phyloP scores from a whole-genome alignment of 805 yeast species.

The Sungouiella thailandica region DNA sequence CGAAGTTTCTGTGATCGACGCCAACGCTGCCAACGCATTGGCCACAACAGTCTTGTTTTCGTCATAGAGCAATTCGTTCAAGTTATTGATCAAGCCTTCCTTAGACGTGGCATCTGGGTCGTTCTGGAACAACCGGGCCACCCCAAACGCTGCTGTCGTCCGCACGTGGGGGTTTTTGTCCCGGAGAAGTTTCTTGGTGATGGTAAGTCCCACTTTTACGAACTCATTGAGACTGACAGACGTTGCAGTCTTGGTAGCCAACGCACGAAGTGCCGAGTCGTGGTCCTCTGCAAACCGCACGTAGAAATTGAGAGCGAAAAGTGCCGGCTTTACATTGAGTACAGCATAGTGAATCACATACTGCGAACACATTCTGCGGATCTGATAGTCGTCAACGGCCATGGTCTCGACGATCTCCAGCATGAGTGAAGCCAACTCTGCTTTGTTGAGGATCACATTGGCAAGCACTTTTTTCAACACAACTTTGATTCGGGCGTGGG shows the following conservation, averaged over 20 bases:
- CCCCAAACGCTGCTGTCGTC: constrained; percentile 64
- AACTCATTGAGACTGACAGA: constrained; percentile 54
- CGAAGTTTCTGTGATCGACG: constrained; percentile 56
- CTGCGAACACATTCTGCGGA: constrained; percentile 66
- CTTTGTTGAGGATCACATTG: constrained; percentile 76
- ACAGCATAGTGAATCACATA: constrained; percentile 59
- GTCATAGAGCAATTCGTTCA: constrained; percentile 55
- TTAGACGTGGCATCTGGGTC: constrained; percentile 43
- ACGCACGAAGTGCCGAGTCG: constrained; percentile 47
- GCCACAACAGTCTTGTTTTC: constrained; percentile 57
- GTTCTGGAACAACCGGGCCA: constrained; percentile 60
- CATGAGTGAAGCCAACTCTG: constrained; percentile 64
- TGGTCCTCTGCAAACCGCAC: constrained; percentile 46
- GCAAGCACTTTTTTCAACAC: constrained; percentile 70
- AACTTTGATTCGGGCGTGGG: constrained; percentile 30
- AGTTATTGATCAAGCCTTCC: constrained; percentile 39
- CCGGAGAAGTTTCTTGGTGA: constrained; percentile 29
- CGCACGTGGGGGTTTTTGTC: constrained; percentile 58
- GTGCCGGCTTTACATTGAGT: constrained; percentile 51
- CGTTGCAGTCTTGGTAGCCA: constrained; percentile 62
- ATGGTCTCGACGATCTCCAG: constrained; percentile 59
- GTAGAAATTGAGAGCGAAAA: constrained; percentile 52
- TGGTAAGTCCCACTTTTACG: constrained; percentile 39
- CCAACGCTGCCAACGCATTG: constrained; percentile 64
- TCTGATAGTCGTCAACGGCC: constrained; percentile 55